Base-by-base conservation (phyloP, 306 rosid genomes). In the Rosa chinensis region DNA sequence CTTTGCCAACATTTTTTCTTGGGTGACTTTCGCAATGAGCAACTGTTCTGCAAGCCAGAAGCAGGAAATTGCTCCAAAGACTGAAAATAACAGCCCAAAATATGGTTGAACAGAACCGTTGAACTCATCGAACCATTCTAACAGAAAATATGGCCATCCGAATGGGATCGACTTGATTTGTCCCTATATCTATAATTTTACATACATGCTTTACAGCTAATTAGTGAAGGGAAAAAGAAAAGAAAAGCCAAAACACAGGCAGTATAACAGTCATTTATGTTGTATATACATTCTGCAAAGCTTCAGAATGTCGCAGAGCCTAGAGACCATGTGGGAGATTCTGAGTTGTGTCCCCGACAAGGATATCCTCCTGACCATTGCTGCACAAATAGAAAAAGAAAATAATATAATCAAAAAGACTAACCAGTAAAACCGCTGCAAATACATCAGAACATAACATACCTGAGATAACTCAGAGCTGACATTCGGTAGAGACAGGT, bases 401-500 rank as follows among this genome's bases (percentile, higher is more conserved):
- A 2, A 7, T 10, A 6, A 44, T 63, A 32, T 81, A 62, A 56
- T 42, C 11, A 58, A n/a, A 23, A 74, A 25, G 63, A 70, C 20
- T 68, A 64, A 53, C 73, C 7, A 45, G 2, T 25, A 66, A 66
- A 28, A 52, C 25, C 48, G 39, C 63, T 28, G 14, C 39, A 66
- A 35, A 32, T 42, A 37, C 48, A 66, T 20, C 14, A 56, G 45
- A 35, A 44, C 49, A 64, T 75, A 73, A 56, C 21, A 80, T 89
- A 92, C 99, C 99, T 82, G 6, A 92, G 94, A 85, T 95, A 79
- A 85, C 98, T 95, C 86, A 95, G 83, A 73, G 99, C 94, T 14
- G 99, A 95, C 98, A 92, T 95, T 81, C 98, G 89, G 63, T 95
- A 95, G 82, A 95, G 99, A 80, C 97, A 95, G 58, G 97, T 92